Evolutionary conservation across 805 yeast genomes (phyloP), one percentile per base, ranked within the genome.

Genomic region (Candida nanaspora): DNA sequence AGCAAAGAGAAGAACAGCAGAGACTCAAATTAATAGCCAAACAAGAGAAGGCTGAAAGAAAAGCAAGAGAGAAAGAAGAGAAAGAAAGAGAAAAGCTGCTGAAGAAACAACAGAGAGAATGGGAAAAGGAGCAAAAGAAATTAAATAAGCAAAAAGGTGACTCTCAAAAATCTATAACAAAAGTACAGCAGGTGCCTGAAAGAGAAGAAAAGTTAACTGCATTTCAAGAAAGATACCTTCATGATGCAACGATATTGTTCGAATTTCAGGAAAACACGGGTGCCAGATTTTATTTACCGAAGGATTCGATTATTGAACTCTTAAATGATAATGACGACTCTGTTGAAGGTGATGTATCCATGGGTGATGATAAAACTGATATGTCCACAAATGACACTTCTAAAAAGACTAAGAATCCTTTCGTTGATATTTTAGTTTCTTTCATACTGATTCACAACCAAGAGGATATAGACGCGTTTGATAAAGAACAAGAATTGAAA

Each of bases 261-360:
- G 98, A 93, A 59, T 91, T 80, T 62, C 72, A 73, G 22, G 98
- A 93, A 51, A 81, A 80, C 55, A 76, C 93, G 0, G 72, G 80
- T 35, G 80, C 80, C 7, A 71, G 98, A 43, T 91, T 74, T 52
- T 63, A 73, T 43, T 55, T 91, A 0, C 97, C 98, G 0, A 80
- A 80, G 47, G 76, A 86, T 46, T 74, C 94, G 1, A 72, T 91
- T 3, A 65, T 83, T 43, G 97, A 89, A 61, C 65, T 74, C 1
- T 33, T 63, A 1, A 63, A 52, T 2, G 63, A 57, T 23, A 64
- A 58, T 3, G 56, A 53, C 35, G 46, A 49, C 15, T 18, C 13
- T 8, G 33, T 48, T 50, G 25, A 36, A 43, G 23, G 16, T 6
- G 19, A 10, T 14, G 32, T 6, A 6, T 7, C 5, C 11, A 29